Evolutionary conservation across 2,329 filamentous ascomycete species (phyloP).

Genomic region (Phaeosphaeria sp.): DNA sequence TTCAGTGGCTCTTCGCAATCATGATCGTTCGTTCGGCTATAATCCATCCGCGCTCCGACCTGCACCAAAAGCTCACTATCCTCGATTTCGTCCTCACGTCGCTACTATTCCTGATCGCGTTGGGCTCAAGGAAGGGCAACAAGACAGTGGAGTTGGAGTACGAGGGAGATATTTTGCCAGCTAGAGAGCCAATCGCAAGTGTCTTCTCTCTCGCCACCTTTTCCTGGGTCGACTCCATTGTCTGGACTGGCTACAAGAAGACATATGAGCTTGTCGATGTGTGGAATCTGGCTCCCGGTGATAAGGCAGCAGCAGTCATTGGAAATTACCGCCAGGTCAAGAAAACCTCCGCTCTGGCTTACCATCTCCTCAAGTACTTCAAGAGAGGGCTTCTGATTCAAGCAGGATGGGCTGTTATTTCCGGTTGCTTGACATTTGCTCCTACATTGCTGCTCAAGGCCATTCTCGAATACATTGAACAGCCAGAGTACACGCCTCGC

Average conservation of each 20-base stretch:
- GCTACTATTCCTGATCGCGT: slow-evolving; percentile 75
- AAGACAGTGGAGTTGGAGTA: slow-evolving; percentile 86
- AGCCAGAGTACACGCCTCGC: slow-evolving; percentile 73
- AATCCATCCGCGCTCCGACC: slow-evolving; percentile 72
- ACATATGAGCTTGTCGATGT: slow-evolving; percentile 83
- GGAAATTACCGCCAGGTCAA: slow-evolving; percentile 84
- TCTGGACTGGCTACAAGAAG: slow-evolving; percentile 87
- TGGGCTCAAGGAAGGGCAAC: slow-evolving; percentile 89
- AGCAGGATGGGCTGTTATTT: slow-evolving; percentile 78
- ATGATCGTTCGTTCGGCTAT: slow-evolving; percentile 84
- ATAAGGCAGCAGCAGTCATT: slow-evolving; percentile 84
- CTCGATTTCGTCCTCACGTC: slow-evolving; percentile 77
- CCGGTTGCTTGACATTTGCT: slow-evolving; percentile 84
- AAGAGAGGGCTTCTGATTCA: slow-evolving; percentile 77
- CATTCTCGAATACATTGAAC: slow-evolving; percentile 93
- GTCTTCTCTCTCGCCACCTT: slow-evolving; percentile 88
- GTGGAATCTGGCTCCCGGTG: slow-evolving; percentile 87
- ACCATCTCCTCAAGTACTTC: slow-evolving; percentile 86
- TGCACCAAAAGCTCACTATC: slow-evolving; percentile 70
- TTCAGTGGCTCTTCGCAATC: slow-evolving; percentile 79
- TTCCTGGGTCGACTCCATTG: slow-evolving; percentile 86
- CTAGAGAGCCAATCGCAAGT: slow-evolving; percentile 85
- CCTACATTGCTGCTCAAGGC: slow-evolving; percentile 89
- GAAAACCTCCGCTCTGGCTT: slow-evolving; percentile 78
- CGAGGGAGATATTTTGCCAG: slow-evolving; percentile 86